Conservation (phyloP, 495 filamentous ascomycete species). For the Aspergillus ellipticus region DNA sequence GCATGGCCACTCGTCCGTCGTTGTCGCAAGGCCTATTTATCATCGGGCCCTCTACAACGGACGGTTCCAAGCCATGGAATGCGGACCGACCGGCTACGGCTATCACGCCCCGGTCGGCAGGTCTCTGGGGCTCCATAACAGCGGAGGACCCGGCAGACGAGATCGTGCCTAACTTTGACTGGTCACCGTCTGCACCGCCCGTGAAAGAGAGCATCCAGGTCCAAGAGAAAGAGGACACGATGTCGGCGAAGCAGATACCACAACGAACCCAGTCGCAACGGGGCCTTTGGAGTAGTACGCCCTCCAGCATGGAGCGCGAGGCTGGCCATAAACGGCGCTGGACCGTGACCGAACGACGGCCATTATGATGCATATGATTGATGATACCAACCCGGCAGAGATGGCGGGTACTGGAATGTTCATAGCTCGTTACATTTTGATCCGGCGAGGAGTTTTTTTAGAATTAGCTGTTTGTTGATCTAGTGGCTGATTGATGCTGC, state of each 20-base stretch:
- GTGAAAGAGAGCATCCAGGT: background rate
- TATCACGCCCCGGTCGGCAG: conserved; percentile 16
- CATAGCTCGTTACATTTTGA: too few species aligned
- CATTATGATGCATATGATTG: conserved; percentile 16
- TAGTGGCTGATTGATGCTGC: too few species aligned
- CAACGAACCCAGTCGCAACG: conserved; percentile 36
- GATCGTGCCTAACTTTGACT: conserved; percentile 37
- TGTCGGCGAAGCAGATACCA: conserved; percentile 27
- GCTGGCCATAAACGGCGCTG: conserved; percentile 35
- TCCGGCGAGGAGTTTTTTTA: too few species aligned
- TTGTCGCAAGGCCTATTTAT: conserved; percentile 23
- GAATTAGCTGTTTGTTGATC: too few species aligned
- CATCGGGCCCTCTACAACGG: conserved; percentile 21
- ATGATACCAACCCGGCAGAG: background rate
- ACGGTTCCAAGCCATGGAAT: conserved; percentile 26
- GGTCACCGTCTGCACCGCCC: conserved; percentile 12
- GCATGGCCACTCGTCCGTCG: conserved; percentile 31
- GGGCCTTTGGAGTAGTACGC: conserved; percentile 42
- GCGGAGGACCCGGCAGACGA: conserved; percentile 28
- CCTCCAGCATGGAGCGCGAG: conserved; percentile 32
- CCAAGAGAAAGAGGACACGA: conserved; percentile 7
- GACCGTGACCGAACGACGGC: conserved; percentile 42
- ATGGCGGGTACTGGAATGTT: too few species aligned
- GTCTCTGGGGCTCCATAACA: conserved; percentile 36
- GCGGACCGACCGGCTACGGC: conserved; percentile 21